Evolutionary conservation across 1,284 basidiomycete genomes (phyloP), one percentile per base, ranked within the genome.

Genomic region (Athelia psychrophila): DNA sequence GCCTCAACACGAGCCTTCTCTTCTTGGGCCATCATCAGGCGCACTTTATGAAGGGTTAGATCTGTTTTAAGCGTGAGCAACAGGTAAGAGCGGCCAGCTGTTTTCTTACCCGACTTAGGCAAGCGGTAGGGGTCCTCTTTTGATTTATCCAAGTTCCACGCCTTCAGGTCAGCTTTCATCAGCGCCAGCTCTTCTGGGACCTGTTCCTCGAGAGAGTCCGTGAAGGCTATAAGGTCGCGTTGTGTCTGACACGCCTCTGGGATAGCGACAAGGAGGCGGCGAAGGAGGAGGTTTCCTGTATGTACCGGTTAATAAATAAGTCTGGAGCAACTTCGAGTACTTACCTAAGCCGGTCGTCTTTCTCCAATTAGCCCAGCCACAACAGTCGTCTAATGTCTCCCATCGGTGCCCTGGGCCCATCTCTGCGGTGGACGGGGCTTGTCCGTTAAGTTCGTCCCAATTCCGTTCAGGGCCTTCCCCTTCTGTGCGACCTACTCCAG

Each of bases 91-190:
- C n/a, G n/a, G n/a, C n/a, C 27, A 13, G 5, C 27, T 6, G 27
- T 30, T 30, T 30, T 13, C 47, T 12, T 46, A 54, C 54, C 46
- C 15, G 47, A 48, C 10, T 56, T 23, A 19, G 44, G 15, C 12
- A 44, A 20, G 15, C 15, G 13, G 51, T 60, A 66, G 0, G 65
- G 63, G 54, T 67, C 66, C 1, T 49, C 47, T 10, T 52, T 32
- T 8, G 32, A 32, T 2, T 51, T 44, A 50, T 65, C 60, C 2
- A 38, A 49, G 36, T 69, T 61, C 63, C 63, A 69, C 10, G 52
- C 52, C 10, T 57, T 36, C 1, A 69, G 46, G 38, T 54, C 49
- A 1, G 18, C 32, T 3, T 30, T 52, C 65, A 65, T 67, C 33
- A 42, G 33, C 1, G 30, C 42, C 9, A 48, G 51, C 49, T 30